A percentile compares a stretch with the other conserved stretches of the same genome.
Conservation (phyloP, 768 basidiomycete species). For the Chalciporus pseudorubinellus region DNA sequence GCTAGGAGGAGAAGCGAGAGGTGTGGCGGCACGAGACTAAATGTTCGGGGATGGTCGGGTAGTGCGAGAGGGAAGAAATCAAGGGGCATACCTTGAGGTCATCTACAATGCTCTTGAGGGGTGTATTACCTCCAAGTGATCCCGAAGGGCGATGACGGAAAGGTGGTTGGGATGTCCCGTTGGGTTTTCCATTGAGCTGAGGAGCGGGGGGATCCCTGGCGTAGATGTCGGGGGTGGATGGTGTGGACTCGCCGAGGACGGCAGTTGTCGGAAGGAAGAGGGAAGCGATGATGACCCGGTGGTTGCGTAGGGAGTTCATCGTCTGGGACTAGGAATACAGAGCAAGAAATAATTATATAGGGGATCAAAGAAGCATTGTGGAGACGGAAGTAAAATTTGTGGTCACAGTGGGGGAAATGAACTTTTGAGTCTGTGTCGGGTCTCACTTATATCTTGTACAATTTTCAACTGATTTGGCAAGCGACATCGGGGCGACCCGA, state of each 20-base stretch:
- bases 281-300: slow-evolving; percentile 77
- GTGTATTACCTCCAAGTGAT: slow-evolving; percentile 26
- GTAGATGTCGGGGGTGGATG: slow-evolving; percentile 46
- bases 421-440: not conserved
- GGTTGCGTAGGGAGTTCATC: slow-evolving; percentile 72
- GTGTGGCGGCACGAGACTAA: slow-evolving; percentile 42
- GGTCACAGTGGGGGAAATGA: not conserved
- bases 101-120: slow-evolving; percentile 72
- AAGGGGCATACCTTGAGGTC: slow-evolving; percentile 58
- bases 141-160: slow-evolving; percentile 18
- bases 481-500: not conserved
- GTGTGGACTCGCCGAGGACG: slow-evolving; percentile 53
- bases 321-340: not conserved
- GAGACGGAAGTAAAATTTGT: not conserved
- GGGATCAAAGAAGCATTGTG: not conserved
- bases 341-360: not conserved
- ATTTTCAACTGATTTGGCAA: too few relatives aligned
- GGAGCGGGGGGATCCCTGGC: slow-evolving; percentile 16
- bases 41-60: not conserved
- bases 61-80: not conserved
- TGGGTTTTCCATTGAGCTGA: not conserved
- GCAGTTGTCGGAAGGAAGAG: slow-evolving; percentile 79
- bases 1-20: slow-evolving; percentile 38
- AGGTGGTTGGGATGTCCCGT: slow-evolving; percentile 5
- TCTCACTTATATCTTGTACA: not conserved